Evolutionary conservation across 257 asterid genomes (phyloP).

Genomic region (Leptodermis oblonga): DNA sequence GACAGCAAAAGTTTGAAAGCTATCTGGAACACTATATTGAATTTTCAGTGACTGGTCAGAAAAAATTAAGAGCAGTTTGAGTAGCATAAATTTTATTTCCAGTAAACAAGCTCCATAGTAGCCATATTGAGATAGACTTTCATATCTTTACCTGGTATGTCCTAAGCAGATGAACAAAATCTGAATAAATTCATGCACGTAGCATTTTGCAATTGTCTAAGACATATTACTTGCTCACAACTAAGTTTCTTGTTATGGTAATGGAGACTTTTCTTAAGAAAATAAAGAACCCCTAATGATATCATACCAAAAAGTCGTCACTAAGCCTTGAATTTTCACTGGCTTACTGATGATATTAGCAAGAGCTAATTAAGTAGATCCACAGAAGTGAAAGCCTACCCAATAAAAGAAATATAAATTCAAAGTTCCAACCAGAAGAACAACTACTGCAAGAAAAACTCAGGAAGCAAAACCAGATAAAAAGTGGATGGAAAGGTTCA

Average conservation of each 20-base stretch:
- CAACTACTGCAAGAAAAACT: too few species aligned
- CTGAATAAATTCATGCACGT: neutral
- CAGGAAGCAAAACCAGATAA: neutral
- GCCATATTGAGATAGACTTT: neutral
- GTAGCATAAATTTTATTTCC: neutral
- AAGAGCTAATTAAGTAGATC: neutral
- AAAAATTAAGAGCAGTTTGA: neutral
- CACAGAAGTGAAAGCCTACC: neutral
- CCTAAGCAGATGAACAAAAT: neutral
- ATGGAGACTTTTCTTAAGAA: neutral
- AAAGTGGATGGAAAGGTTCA: neutral
- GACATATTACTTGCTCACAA: neutral
- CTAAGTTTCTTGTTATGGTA: neutral
- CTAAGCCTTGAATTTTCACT: neutral
- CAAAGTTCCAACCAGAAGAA: neutral
- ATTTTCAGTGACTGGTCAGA: neutral
- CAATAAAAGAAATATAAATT: neutral
- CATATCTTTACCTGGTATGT: neutral
- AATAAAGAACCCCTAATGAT: neutral
- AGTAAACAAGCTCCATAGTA: neutral
- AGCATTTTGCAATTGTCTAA: neutral
- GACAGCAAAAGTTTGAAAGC: neutral
- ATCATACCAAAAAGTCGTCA: neutral
- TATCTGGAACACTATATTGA: neutral
- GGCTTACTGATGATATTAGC: neutral